These are phyloP conservation scores for Ajuga reptans DNA, from an alignment of 305 asterid species.

Conservation along the genomic window DNA sequence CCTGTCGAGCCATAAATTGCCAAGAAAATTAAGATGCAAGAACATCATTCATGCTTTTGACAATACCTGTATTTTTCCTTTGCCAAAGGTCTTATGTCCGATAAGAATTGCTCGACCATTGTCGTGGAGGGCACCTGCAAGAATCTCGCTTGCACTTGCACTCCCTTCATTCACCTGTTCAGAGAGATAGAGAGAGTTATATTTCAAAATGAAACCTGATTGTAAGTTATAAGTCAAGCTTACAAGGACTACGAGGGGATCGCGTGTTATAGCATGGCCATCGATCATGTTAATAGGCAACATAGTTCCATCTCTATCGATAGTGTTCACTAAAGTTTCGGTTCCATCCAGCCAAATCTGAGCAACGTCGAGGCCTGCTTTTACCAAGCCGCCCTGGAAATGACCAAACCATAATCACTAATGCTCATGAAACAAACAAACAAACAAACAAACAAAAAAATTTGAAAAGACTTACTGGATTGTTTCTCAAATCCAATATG, in stretches of 20 bases:
- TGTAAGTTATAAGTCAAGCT: constrained; percentile 18
- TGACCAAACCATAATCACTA: not conserved
- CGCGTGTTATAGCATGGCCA: constrained; percentile 77
- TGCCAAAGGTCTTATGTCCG: constrained; percentile 81
- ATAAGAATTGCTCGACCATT: constrained; percentile 83
- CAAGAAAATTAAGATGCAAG: not conserved
- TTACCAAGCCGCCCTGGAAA: constrained; percentile 81
- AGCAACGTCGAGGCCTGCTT: constrained; percentile 88
- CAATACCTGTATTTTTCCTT: constrained; percentile 84
- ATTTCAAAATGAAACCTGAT: not conserved
- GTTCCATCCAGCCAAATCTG: constrained; percentile 88
- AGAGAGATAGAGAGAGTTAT: not conserved
- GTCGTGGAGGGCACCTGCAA: constrained; percentile 93
- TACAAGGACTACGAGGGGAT: constrained; percentile 91
- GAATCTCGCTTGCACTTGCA: constrained; percentile 95
- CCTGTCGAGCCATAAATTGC: no score
- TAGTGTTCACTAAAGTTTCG: constrained; percentile 81
- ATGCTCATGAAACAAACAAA: no score
- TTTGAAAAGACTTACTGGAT: constrained; percentile 49
- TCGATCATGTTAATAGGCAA: constrained; percentile 66
- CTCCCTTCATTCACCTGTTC: constrained; percentile 84
- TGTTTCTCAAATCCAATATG: constrained; percentile 80
- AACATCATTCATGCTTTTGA: not conserved
- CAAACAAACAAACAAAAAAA: not conserved
- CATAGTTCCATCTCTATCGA: constrained; percentile 74